phyloP scores from a whole-genome alignment of 139 green algal genomes.

The Picochlorum sp. region DNA sequence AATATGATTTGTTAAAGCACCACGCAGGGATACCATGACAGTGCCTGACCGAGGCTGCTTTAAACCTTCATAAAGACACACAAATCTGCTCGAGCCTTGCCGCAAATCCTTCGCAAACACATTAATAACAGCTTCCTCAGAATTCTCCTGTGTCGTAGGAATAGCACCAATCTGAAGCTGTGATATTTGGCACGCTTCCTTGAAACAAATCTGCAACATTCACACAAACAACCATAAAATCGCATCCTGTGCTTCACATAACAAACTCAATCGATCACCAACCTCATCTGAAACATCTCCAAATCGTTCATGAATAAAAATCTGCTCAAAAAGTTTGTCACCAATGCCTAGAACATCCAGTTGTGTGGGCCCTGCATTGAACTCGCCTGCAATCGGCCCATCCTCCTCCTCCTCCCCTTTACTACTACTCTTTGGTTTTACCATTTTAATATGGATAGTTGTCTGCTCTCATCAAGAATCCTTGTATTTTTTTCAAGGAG shows the following conservation, averaged over 20 bases:
- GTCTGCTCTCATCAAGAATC: background rate
- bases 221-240: no score
- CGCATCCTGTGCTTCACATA: no score
- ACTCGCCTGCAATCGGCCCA: background rate
- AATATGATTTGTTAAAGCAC: slow-evolving; percentile 47
- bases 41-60: slow-evolving; percentile 18
- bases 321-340: slow-evolving; percentile 27
- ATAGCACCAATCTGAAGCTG: slow-evolving; percentile 27
- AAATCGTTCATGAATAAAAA: slow-evolving; percentile 27
- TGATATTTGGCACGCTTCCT: slow-evolving; percentile 24
- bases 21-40: slow-evolving; percentile 12
- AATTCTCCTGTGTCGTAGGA: background rate
- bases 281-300: slow-evolving; percentile 40
- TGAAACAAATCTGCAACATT: slow-evolving; percentile 34
- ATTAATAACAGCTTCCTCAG: slow-evolving; percentile 9
- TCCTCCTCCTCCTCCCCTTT: background rate
- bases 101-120: slow-evolving; percentile 32
- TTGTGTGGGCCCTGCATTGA: background rate
- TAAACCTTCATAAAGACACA: slow-evolving; percentile 21
- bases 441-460: background rate
- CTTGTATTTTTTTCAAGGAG: no score
- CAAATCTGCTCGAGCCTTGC: slow-evolving; percentile 13
- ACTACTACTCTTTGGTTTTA: background rate
- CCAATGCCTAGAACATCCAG: background rate
- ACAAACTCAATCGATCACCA: background rate